These are phyloP conservation scores for Sordariomycetes sp. DNA, from an alignment of 2,329 filamentous ascomycete genomes.

Conservation along the genomic window DNA sequence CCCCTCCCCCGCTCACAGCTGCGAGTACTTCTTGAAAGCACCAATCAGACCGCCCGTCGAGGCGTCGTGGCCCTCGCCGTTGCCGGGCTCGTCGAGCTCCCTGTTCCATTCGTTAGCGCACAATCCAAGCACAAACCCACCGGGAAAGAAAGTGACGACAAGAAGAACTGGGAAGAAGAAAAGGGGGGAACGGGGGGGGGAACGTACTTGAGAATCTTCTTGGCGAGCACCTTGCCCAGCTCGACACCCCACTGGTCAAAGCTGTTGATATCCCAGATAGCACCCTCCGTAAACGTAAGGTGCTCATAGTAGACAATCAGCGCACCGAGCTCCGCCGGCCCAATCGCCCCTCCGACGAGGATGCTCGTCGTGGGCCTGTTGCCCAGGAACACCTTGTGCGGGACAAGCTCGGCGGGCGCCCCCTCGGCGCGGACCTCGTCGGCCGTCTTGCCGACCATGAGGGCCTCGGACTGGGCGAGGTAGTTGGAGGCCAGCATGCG, in stretches of 20 bases:
- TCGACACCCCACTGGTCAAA: conserved; percentile 99
- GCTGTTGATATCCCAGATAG: conserved; percentile 98
- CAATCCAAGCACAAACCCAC: background rate
- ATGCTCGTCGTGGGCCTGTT: conserved; percentile 96
- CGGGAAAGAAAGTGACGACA: background rate
- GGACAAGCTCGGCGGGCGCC: conserved; percentile 59
- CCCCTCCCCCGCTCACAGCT: conserved; percentile 21
- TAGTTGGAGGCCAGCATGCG: conserved; percentile 92
- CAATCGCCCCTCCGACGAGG: conserved; percentile 79
- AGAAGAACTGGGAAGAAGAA: background rate
- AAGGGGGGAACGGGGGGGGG: background rate
- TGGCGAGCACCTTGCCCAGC: conserved; percentile 89
- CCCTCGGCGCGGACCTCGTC: conserved; percentile 69
- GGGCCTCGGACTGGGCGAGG: conserved; percentile 76
- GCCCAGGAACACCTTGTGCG: conserved; percentile 98
- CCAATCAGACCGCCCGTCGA: conserved; percentile 83
- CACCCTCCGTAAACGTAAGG: conserved; percentile 93
- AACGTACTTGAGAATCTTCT: conserved; percentile 57
- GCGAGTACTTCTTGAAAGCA: conserved; percentile 70
- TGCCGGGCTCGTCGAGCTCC: conserved; percentile 72
- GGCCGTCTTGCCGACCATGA: conserved; percentile 82
- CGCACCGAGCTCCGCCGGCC: conserved; percentile 82
- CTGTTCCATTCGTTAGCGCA: conserved; percentile 14
- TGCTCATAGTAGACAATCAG: conserved; percentile 99
- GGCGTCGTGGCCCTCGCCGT: conserved; percentile 63